phyloP scores from a whole-genome alignment of 805 yeast species.

The Saccharomyces cerevisiae region DNA sequence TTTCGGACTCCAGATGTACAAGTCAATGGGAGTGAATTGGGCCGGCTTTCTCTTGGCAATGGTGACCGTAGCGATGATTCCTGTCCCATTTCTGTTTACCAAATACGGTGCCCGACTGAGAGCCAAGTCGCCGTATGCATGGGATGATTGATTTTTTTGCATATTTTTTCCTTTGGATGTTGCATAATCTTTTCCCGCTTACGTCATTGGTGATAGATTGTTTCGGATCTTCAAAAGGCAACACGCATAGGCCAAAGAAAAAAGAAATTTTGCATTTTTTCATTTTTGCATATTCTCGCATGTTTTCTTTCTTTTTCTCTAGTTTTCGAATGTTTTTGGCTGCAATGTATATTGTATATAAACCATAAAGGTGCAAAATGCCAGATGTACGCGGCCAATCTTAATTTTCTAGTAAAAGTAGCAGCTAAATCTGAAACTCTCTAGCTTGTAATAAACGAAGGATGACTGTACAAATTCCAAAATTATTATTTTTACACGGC shows the following conservation, averaged over 20 bases:
- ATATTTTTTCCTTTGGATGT: neutral
- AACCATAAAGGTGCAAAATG: neutral
- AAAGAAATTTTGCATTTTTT: neutral
- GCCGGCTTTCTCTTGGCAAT: slow-evolving; percentile 47
- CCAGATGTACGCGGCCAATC: neutral
- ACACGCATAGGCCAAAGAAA: neutral
- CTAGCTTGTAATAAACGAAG: neutral
- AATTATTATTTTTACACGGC: slow-evolving; percentile 84
- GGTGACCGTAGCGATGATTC: slow-evolving; percentile 41
- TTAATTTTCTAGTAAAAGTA: neutral
- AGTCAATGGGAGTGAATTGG: slow-evolving; percentile 48
- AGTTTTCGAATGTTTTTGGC: neutral
- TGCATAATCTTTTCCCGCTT: neutral
- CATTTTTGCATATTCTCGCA: neutral
- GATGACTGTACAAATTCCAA: slow-evolving; percentile 27
- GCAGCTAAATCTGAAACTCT: neutral
- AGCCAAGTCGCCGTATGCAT: slow-evolving; percentile 41
- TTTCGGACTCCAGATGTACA: slow-evolving; percentile 51
- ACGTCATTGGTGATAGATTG: neutral
- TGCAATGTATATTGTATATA: neutral
- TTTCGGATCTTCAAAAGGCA: neutral
- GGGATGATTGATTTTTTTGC: slow-evolving; percentile 23
- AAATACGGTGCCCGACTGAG: slow-evolving; percentile 38
- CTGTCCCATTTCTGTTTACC: slow-evolving; percentile 49
- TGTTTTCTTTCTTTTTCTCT: neutral